Evolutionary conservation across 371 early-diverging fungal species (phyloP).

Genomic region (Dichotomocladium elegans): DNA sequence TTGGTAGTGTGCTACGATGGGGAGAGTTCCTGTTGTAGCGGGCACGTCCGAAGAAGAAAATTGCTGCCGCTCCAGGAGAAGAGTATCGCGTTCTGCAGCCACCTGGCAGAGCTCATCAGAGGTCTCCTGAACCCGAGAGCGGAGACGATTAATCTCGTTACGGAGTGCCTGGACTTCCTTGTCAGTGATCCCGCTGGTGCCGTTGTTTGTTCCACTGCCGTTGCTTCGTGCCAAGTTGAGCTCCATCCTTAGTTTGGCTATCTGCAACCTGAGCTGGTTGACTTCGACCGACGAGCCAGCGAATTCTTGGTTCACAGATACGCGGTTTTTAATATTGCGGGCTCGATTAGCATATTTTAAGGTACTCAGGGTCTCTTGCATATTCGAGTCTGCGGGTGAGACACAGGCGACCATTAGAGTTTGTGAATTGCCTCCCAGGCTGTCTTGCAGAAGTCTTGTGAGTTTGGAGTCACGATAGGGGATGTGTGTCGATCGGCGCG

Average conservation of each 20-base stretch:
- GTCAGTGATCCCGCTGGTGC: constrained; percentile 14
- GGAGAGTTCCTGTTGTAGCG: neutral
- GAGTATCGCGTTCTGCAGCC: constrained; percentile 53
- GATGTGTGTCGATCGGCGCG: constrained; percentile 64
- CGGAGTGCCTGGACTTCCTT: constrained; percentile 30
- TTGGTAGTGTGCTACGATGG: constrained; percentile 44
- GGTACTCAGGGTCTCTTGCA: constrained; percentile 87
- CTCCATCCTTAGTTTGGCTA: constrained; percentile 62
- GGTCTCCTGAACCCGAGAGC: constrained; percentile 41
- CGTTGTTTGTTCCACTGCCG: constrained; percentile 78
- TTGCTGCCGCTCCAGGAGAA: constrained; percentile 47
- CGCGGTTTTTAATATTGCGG: constrained; percentile 80
- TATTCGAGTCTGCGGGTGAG: constrained; percentile 71
- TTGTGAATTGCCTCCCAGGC: constrained; percentile 83
- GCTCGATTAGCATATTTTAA: constrained; percentile 89
- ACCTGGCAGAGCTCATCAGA: constrained; percentile 48
- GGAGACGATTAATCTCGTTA: constrained; percentile 48
- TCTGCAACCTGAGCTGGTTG: constrained; percentile 64
- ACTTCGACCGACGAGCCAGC: constrained; percentile 54
- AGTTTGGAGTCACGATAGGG: constrained; percentile 97
- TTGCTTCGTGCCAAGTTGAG: constrained; percentile 55
- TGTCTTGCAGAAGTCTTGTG: constrained; percentile 91
- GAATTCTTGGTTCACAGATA: constrained; percentile 39
- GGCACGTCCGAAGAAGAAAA: constrained; percentile 15
- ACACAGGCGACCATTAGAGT: constrained; percentile 94